Evolutionary conservation across 306 rosid genomes (phyloP).

Genomic region (Ceratonia siliqua): DNA sequence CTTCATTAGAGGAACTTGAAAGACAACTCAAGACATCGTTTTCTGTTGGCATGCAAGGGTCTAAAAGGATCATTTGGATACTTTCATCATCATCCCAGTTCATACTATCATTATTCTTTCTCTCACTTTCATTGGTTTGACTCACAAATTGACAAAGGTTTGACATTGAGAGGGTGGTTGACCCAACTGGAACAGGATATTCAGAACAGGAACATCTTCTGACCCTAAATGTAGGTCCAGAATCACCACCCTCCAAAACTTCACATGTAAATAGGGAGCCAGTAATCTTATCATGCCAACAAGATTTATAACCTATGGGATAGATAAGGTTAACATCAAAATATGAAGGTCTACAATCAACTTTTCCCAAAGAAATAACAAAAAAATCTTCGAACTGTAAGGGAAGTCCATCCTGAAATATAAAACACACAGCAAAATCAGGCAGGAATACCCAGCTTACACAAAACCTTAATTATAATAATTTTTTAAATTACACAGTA

Average conservation of each 20-base stretch:
- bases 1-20: conserved; percentile 43
- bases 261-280: conserved; percentile 83
- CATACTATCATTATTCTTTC: conserved; percentile 36
- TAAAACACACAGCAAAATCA: conserved; percentile 44
- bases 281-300: conserved; percentile 94
- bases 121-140: conserved; percentile 48
- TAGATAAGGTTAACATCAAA: conserved; percentile 58
- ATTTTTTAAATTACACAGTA: neutral
- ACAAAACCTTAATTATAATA: conserved; percentile 11
- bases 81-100: conserved; percentile 50
- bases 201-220: conserved; percentile 74
- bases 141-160: conserved; percentile 40
- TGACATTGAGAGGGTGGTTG: conserved; percentile 58
- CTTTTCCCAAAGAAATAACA: conserved; percentile 84
- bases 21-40: conserved; percentile 75
- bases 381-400: conserved; percentile 86
- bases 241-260: conserved; percentile 84
- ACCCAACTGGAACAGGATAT: conserved; percentile 59
- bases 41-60: conserved; percentile 62
- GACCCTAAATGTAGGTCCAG: conserved; percentile 87
- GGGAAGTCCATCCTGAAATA: conserved; percentile 84
- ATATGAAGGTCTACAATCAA: conserved; percentile 79
- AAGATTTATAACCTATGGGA: conserved; percentile 84
- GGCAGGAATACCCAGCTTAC: conserved; percentile 32
- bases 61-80: conserved; percentile 70